phyloP scores from a whole-genome alignment of 306 rosid genomes.

The Hippophae rhamnoides region DNA sequence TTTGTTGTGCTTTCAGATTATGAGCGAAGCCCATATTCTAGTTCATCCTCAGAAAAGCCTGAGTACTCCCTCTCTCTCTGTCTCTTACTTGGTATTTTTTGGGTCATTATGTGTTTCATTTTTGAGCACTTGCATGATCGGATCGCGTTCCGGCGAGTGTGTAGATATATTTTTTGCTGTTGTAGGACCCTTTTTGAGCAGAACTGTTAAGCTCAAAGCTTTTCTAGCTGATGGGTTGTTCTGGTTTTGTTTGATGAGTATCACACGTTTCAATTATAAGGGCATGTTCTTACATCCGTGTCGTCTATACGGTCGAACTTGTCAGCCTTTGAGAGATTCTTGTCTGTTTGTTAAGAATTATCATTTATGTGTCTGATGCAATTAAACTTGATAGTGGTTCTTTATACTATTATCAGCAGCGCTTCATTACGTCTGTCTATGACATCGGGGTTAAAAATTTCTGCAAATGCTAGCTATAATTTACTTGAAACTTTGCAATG shows the following conservation, averaged over 20 bases:
- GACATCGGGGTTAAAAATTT: too few relatives aligned
- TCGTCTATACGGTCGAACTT: too few relatives aligned
- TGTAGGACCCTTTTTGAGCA: constrained; percentile 19
- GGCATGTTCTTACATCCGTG: background rate
- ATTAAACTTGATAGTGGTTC: too few relatives aligned
- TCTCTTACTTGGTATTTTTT: constrained; percentile 7
- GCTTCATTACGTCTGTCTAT: too few relatives aligned
- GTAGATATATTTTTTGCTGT: constrained; percentile 18
- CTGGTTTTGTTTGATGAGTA: constrained; percentile 6
- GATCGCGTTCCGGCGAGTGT: constrained; percentile 11
- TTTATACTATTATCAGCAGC: too few relatives aligned
- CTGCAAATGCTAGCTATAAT: too few relatives aligned
- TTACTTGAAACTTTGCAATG: too few relatives aligned
- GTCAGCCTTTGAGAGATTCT: too few relatives aligned
- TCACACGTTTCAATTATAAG: constrained; percentile 7
- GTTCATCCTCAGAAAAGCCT: constrained; percentile 38
- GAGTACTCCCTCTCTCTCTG: constrained; percentile 42
- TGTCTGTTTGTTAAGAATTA: too few relatives aligned
- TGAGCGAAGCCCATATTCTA: constrained; percentile 58
- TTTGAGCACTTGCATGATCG: constrained; percentile 10
- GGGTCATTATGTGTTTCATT: constrained; percentile 13
- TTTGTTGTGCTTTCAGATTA: constrained; percentile 63
- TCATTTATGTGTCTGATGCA: too few relatives aligned
- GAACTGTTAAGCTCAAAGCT: constrained; percentile 15
- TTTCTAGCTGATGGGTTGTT: constrained; percentile 11